Percentiles rank a stretch among this genome's conserved stretches.
These are phyloP conservation scores for Trifolium pratense DNA, from an alignment of 306 rosid genomes.

Conservation along the genomic window DNA sequence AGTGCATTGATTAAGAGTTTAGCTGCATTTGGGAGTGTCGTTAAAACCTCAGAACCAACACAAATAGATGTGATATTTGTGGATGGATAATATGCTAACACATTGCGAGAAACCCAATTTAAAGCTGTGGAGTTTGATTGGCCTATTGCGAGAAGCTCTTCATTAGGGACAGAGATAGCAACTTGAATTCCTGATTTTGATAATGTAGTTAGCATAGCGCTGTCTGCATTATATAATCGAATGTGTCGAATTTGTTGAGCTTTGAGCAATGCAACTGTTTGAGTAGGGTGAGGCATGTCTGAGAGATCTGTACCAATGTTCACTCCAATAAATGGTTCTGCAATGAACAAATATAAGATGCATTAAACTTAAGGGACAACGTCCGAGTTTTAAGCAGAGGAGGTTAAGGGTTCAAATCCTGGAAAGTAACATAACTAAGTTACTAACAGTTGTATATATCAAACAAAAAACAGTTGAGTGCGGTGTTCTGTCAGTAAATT, in stretches of 20 bases:
- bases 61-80: slow-evolving; percentile 81
- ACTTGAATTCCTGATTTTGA: slow-evolving; percentile 78
- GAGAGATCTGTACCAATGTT: slow-evolving; percentile 83
- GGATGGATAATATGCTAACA: slow-evolving; percentile 80
- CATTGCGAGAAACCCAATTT: slow-evolving; percentile 78
- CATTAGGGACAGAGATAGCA: slow-evolving; percentile 72
- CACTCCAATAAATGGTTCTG: slow-evolving; percentile 76
- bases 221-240: slow-evolving; percentile 70
- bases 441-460: too few relatives aligned
- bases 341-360: slow-evolving; percentile 36
- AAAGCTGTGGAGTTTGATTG: slow-evolving; percentile 81
- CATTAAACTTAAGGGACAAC: background rate
- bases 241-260: slow-evolving; percentile 76
- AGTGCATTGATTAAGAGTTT: slow-evolving; percentile 71
- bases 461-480: too few relatives aligned
- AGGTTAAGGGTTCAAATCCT: background rate
- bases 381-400: background rate
- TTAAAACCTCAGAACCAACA: slow-evolving; percentile 82
- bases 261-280: slow-evolving; percentile 78
- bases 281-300: slow-evolving; percentile 88
- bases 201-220: slow-evolving; percentile 73
- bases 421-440: too few relatives aligned
- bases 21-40: slow-evolving; percentile 73
- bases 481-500: too few relatives aligned
- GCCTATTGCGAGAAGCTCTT: slow-evolving; percentile 77